phyloP scores from a whole-genome alignment of 2,329 filamentous ascomycete genomes.

The Sporothrix luriei region DNA sequence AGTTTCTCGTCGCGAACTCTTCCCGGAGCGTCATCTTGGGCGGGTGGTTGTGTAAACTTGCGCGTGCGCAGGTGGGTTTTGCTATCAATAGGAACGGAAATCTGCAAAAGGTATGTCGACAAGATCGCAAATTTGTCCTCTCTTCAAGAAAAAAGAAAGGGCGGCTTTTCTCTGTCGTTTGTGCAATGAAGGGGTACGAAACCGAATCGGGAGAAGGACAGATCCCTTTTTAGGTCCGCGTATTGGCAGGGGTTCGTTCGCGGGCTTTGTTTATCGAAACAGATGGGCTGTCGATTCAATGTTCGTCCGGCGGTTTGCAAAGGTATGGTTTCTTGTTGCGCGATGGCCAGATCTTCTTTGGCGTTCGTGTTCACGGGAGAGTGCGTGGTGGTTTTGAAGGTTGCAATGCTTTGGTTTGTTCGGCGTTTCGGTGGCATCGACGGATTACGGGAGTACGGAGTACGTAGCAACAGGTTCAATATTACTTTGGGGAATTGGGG shows the following conservation, averaged over 20 bases:
- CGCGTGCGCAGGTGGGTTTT: slow-evolving; percentile 3
- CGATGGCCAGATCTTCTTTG: background rate
- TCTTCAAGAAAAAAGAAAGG: slow-evolving; percentile 7
- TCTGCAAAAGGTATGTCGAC: background rate
- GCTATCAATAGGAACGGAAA: background rate
- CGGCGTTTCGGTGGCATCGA: slow-evolving; percentile 25
- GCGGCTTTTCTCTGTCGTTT: background rate
- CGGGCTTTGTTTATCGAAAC: background rate
- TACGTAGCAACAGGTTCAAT: slow-evolving; percentile 18
- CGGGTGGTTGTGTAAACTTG: slow-evolving; percentile 1
- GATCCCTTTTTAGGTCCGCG: slow-evolving; percentile 15
- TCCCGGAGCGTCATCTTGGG: slow-evolving; percentile 60
- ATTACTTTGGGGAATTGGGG: background rate
- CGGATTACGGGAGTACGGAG: slow-evolving; percentile 6
- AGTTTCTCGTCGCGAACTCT: slow-evolving; percentile 72
- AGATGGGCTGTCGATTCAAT: background rate
- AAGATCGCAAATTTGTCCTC: slow-evolving; percentile 6
- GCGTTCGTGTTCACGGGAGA: slow-evolving; percentile 1
- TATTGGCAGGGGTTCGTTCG: slow-evolving; percentile 10
- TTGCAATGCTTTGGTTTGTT: slow-evolving; percentile 6
- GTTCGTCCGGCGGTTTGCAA: background rate
- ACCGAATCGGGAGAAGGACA: slow-evolving; percentile 16
- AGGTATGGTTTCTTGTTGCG: background rate
- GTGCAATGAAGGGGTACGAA: slow-evolving; percentile 1
- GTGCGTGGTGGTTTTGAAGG: background rate